Conservation (phyloP, 768 basidiomycete species). For the Boletellus ananiceps region DNA sequence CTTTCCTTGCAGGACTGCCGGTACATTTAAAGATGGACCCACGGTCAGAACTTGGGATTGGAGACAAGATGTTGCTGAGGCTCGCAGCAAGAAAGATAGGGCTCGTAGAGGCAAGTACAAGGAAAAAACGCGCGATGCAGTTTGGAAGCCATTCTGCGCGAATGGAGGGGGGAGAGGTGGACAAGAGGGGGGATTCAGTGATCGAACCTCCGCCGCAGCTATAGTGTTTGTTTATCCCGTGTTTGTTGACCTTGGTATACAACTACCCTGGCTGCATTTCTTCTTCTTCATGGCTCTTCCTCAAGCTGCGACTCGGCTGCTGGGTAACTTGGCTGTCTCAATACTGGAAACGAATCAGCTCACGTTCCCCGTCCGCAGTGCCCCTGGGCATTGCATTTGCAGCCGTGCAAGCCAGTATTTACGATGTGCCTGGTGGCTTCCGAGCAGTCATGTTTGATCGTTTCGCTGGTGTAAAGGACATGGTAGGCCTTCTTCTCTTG, state of each 20-base stretch:
- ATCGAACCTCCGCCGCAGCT: conserved; percentile 7
- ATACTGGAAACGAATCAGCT: conserved; percentile 4
- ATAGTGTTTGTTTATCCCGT: conserved; percentile 20
- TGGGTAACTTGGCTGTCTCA: conserved; percentile 36
- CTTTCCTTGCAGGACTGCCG: conserved; percentile 72
- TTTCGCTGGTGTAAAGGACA: conserved; percentile 84
- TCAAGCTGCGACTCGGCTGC: conserved; percentile 43
- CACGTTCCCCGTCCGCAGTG: conserved; percentile 15
- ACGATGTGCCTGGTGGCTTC: conserved; percentile 86
- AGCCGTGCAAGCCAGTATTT: conserved; percentile 47
- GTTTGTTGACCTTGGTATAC: conserved; percentile 14
- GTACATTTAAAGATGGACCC: conserved; percentile 83
- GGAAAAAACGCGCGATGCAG: conserved; percentile 95
- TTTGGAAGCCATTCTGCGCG: conserved; percentile 88
- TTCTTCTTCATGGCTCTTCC: conserved; percentile 45
- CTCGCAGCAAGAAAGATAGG: conserved; percentile 70
- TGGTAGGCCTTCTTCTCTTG: conserved; percentile 40
- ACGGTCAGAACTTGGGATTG: conserved; percentile 64
- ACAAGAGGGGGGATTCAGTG: conserved; percentile 46
- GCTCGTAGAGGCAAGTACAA: conserved; percentile 60
- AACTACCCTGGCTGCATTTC: background rate
- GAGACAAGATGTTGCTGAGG: conserved; percentile 86
- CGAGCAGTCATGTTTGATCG: conserved; percentile 98
- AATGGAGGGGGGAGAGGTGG: conserved; percentile 61
- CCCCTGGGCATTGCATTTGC: conserved; percentile 41